These are phyloP conservation scores for Carex myosuroides DNA, from an alignment of 176 grass and related monocot genomes.

Conservation along the genomic window DNA sequence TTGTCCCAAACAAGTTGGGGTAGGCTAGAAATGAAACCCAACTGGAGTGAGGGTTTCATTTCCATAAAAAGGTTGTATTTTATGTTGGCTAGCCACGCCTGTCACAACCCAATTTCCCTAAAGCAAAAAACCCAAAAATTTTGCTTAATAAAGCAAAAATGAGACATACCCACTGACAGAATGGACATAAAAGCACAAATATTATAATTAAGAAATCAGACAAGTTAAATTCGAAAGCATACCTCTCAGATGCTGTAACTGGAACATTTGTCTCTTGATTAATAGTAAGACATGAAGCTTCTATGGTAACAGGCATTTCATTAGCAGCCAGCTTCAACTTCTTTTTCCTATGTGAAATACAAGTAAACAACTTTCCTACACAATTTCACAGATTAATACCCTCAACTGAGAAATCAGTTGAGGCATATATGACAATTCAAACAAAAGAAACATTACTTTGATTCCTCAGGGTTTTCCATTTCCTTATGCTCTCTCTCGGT, in stretches of 20 bases:
- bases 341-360: conserved; percentile 1
- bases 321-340: neutral
- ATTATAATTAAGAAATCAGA: neutral
- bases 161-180: neutral
- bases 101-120: neutral
- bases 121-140: neutral
- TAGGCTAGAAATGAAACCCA: too few relatives aligned
- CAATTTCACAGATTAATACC: neutral
- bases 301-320: neutral
- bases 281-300: neutral
- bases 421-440: neutral
- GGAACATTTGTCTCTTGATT: neutral
- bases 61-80: too few relatives aligned
- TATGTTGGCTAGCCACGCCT: too few relatives aligned
- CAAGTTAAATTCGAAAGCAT: neutral
- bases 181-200: neutral
- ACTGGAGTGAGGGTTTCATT: too few relatives aligned
- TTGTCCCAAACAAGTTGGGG: too few relatives aligned
- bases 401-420: neutral
- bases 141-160: neutral
- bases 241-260: neutral
- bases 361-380: neutral
- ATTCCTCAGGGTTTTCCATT: neutral
- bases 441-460: conserved; percentile 2
- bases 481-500: neutral